Percentiles rank a stretch among this genome's conserved stretches.
Evolutionary conservation across 179 eudicot genomes (phyloP).

Genomic region (Heliamphora pulchella): DNA sequence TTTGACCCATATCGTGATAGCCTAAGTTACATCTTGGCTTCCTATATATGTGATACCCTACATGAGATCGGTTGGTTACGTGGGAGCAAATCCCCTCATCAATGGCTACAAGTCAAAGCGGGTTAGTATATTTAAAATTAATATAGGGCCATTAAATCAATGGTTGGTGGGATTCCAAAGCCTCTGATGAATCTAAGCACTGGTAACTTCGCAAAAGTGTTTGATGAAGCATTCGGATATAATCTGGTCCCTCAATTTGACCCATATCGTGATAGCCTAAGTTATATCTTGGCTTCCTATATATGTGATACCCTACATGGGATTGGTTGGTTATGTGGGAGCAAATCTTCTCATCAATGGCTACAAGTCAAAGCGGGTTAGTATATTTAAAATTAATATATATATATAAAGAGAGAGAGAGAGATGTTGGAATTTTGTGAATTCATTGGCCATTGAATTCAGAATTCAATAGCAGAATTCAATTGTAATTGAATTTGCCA

Average conservation of each 20-base stretch:
- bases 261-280: slow-evolving; percentile 60
- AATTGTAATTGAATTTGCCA: no score
- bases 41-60: slow-evolving; percentile 62
- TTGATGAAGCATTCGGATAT: slow-evolving; percentile 48
- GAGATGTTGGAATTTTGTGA: no score
- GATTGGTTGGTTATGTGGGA: slow-evolving; percentile 67
- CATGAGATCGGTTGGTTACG: slow-evolving; percentile 62
- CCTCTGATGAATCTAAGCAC: slow-evolving; percentile 60
- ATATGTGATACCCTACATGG: slow-evolving; percentile 64
- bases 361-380: slow-evolving; percentile 41
- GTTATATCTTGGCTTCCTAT: slow-evolving; percentile 51
- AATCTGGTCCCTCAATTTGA: slow-evolving; percentile 58
- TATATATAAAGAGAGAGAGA: no score
- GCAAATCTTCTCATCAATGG: slow-evolving; percentile 49
- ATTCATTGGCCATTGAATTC: no score
- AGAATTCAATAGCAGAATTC: no score
- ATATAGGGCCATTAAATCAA: slow-evolving; percentile 49
- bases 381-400: no score
- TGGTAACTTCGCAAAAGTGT: slow-evolving; percentile 35
- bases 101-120: slow-evolving; percentile 37
- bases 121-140: no score
- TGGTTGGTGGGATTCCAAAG: slow-evolving; percentile 60
- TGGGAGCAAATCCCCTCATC: slow-evolving; percentile 55
- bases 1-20: slow-evolving; percentile 69
- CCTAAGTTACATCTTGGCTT: slow-evolving; percentile 49